A percentile compares a stretch with the other conserved stretches of the same genome.
These are phyloP conservation scores for Phylloporus sp. DNA, from an alignment of 768 basidiomycete species.

Conservation along the genomic window DNA sequence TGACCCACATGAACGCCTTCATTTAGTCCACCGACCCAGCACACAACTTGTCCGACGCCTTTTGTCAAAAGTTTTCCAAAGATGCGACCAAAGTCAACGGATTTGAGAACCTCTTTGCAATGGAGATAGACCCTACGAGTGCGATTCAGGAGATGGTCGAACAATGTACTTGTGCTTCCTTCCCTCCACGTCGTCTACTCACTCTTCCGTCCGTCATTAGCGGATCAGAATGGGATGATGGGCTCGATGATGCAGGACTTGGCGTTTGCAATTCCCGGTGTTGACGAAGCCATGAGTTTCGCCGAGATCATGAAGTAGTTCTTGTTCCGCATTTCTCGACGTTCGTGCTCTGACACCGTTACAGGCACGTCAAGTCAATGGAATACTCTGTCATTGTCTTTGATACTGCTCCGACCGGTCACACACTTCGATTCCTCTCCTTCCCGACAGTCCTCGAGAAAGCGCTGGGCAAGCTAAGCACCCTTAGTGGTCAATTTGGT, in stretches of 20 bases:
- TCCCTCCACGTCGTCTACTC: not conserved
- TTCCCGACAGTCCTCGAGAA: slow-evolving; percentile 98
- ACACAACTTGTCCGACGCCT: slow-evolving; percentile 97
- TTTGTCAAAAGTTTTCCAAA: slow-evolving; percentile 98
- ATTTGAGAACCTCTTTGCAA: slow-evolving; percentile 93
- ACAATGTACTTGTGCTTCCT: slow-evolving; percentile 56
- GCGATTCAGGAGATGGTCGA: slow-evolving; percentile 99
- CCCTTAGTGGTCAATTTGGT: slow-evolving; percentile 91
- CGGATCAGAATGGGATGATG: slow-evolving; percentile 92
- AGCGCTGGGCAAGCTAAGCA: slow-evolving; percentile 90
- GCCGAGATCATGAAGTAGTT: slow-evolving; percentile 98
- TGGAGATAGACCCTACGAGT: slow-evolving; percentile 99
- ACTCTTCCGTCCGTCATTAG: slow-evolving; percentile 34
- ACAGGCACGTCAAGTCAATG: slow-evolving; percentile 99
- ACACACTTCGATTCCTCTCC: slow-evolving; percentile 97
- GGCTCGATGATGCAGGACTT: slow-evolving; percentile 99
- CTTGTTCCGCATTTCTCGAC: not conserved
- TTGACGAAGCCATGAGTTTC: slow-evolving; percentile 99
- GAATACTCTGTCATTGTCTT: slow-evolving; percentile 99
- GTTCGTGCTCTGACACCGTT: not conserved
- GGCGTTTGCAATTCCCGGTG: slow-evolving; percentile 98
- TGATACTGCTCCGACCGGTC: slow-evolving; percentile 98
- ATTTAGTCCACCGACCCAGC: slow-evolving; percentile 96
- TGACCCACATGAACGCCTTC: not conserved
- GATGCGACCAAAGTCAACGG: slow-evolving; percentile 98